These are phyloP conservation scores for Chlorella ohadii DNA, from an alignment of 139 green algal species.

Conservation along the genomic window DNA sequence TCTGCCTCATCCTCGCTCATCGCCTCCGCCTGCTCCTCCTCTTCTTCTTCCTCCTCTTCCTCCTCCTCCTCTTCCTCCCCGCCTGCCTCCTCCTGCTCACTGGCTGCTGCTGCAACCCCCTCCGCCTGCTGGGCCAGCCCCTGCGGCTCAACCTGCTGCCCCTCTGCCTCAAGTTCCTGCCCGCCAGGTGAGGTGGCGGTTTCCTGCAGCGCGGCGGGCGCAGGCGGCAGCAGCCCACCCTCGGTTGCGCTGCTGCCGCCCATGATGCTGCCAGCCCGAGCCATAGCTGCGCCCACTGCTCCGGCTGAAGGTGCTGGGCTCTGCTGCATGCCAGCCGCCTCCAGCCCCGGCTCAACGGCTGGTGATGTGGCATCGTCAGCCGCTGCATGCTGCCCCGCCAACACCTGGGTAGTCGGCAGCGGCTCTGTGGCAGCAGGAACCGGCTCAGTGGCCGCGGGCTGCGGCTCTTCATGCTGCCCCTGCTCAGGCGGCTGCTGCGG, in stretches of 20 bases:
- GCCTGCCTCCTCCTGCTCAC: neutral
- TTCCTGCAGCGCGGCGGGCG: neutral
- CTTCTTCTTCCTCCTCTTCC: neutral
- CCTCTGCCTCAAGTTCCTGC: neutral
- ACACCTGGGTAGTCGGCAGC: conserved; percentile 10
- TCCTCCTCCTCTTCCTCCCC: neutral
- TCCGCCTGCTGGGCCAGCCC: neutral
- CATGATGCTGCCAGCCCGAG: conserved; percentile 8
- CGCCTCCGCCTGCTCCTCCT: neutral
- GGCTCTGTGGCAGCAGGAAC: neutral
- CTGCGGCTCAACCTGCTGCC: neutral
- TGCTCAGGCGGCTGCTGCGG: conserved; percentile 19
- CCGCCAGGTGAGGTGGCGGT: neutral
- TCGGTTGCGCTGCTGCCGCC: neutral
- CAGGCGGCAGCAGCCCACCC: too few species aligned
- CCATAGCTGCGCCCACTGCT: neutral
- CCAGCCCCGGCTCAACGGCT: neutral
- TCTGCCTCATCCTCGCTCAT: neutral
- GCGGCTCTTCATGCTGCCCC: neutral
- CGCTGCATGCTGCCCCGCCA: neutral
- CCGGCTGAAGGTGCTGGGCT: neutral
- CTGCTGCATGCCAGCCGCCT: neutral
- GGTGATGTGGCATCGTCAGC: conserved; percentile 5
- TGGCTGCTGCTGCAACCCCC: neutral
- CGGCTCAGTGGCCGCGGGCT: neutral